phyloP scores from a whole-genome alignment of 176 grass and related monocot species.

The Neostapfia colusana region DNA sequence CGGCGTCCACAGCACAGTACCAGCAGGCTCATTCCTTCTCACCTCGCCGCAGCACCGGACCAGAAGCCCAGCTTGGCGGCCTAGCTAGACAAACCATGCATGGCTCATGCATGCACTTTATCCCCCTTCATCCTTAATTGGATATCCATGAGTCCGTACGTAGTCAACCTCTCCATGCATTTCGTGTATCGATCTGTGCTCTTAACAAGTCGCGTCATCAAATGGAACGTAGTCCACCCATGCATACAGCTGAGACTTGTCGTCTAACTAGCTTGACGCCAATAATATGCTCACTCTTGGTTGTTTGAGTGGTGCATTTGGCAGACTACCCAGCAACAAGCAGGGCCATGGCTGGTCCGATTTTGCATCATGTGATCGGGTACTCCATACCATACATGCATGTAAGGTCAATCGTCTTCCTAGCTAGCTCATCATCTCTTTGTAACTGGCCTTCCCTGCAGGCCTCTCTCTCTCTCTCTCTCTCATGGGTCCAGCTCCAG shows the following conservation, averaged over 20 bases:
- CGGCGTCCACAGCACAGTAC: slow-evolving; percentile 25
- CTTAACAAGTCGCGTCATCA: neutral
- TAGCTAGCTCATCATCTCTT: neutral
- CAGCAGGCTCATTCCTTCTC: slow-evolving; percentile 41
- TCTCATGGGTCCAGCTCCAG: slow-evolving; percentile 6
- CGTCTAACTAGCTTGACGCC: slow-evolving; percentile 5
- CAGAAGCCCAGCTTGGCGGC: slow-evolving; percentile 42
- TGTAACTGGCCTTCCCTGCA: neutral
- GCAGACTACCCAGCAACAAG: slow-evolving; percentile 18
- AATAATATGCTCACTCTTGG: slow-evolving; percentile 18
- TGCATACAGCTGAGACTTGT: neutral
- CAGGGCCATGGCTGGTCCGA: slow-evolving; percentile 24
- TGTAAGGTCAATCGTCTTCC: neutral
- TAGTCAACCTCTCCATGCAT: slow-evolving; percentile 25
- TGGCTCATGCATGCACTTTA: neutral
- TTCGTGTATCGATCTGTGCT: slow-evolving; percentile 9
- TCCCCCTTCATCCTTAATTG: neutral
- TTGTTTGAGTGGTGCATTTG: slow-evolving; percentile 33
- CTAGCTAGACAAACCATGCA: slow-evolving; percentile 35
- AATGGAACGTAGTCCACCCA: neutral
- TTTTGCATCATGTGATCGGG: slow-evolving; percentile 26
- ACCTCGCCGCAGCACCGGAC: slow-evolving; percentile 37
- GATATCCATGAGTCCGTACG: slow-evolving; percentile 4
- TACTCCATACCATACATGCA: neutral
- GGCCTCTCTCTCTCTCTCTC: neutral